phyloP scores from a whole-genome alignment of 331 rosid species.

The Stylosanthes scabra region DNA sequence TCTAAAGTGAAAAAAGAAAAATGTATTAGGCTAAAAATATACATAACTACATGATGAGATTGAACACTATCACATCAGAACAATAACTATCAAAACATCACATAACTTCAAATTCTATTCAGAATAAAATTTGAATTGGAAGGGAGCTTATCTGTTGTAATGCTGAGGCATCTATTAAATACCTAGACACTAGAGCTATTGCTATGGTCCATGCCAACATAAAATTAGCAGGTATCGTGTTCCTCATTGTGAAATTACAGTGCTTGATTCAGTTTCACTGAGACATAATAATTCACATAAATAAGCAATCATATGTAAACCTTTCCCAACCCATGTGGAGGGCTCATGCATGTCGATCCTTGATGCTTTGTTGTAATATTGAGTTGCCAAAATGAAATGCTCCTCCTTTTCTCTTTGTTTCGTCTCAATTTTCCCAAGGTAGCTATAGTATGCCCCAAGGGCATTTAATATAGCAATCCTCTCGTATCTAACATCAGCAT shows the following conservation, averaged over 20 bases:
- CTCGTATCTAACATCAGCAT: constrained; percentile 97
- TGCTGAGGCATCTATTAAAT: constrained; percentile 9
- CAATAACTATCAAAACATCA: constrained; percentile 18
- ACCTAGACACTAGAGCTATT: constrained; percentile 34
- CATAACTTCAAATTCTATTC: constrained; percentile 2
- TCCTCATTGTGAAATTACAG: constrained; percentile 10
- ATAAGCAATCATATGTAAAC: constrained; percentile 42
- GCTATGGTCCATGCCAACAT: constrained; percentile 24
- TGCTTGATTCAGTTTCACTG: constrained; percentile 20
- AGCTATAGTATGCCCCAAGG: constrained; percentile 93
- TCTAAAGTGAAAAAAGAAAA: neutral
- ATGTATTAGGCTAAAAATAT: constrained; percentile 15
- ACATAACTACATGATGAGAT: constrained; percentile 6
- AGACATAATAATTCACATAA: constrained; percentile 12
- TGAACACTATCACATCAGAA: constrained; percentile 8
- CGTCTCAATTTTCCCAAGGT: constrained; percentile 98
- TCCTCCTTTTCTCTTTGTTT: constrained; percentile 98
- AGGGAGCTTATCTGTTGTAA: constrained; percentile 17
- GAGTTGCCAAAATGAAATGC: constrained; percentile 95
- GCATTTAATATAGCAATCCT: constrained; percentile 98
- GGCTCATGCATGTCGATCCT: constrained; percentile 98
- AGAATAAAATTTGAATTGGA: constrained; percentile 11
- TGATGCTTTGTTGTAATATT: constrained; percentile 95
- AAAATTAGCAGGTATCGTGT: constrained; percentile 21
- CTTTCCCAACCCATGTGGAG: constrained; percentile 99